These are phyloP conservation scores for Aspergillus transmontanensis DNA, from an alignment of 2,329 filamentous ascomycete genomes.

Conservation along the genomic window DNA sequence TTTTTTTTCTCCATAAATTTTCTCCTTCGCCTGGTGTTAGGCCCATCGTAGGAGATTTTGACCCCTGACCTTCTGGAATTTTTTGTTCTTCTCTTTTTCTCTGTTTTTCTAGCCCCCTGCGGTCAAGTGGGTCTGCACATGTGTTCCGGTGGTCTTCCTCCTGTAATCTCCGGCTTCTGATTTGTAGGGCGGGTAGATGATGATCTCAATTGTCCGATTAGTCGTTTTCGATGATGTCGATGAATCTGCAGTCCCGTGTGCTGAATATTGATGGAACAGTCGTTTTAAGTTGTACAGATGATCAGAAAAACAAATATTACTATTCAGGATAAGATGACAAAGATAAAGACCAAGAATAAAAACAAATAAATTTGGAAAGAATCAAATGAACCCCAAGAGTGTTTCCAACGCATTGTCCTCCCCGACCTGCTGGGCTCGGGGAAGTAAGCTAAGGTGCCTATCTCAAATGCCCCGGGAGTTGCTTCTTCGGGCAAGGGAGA, in stretches of 20 bases:
- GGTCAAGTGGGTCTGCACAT: slow-evolving; percentile 22
- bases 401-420: neutral
- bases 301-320: too few species aligned
- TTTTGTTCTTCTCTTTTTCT: slow-evolving; percentile 18
- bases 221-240: slow-evolving; percentile 17
- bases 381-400: neutral
- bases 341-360: too few species aligned
- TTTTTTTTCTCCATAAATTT: neutral
- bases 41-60: slow-evolving; percentile 2
- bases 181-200: slow-evolving; percentile 23
- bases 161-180: slow-evolving; percentile 26
- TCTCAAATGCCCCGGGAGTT: neutral
- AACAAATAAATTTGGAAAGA: neutral
- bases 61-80: slow-evolving; percentile 28
- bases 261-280: neutral
- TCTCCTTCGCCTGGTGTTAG: neutral
- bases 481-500: neutral
- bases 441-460: neutral
- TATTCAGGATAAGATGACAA: too few species aligned
- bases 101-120: slow-evolving; percentile 11
- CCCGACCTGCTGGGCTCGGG: neutral
- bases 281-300: too few species aligned
- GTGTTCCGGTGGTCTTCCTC: slow-evolving; percentile 20
- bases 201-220: slow-evolving; percentile 22
- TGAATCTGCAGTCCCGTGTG: slow-evolving; percentile 8